Percentiles rank a stretch among this genome's conserved stretches.
Evolutionary conservation across 106 monocot species (phyloP).

Genomic region (Platanthera guangdongensis): DNA sequence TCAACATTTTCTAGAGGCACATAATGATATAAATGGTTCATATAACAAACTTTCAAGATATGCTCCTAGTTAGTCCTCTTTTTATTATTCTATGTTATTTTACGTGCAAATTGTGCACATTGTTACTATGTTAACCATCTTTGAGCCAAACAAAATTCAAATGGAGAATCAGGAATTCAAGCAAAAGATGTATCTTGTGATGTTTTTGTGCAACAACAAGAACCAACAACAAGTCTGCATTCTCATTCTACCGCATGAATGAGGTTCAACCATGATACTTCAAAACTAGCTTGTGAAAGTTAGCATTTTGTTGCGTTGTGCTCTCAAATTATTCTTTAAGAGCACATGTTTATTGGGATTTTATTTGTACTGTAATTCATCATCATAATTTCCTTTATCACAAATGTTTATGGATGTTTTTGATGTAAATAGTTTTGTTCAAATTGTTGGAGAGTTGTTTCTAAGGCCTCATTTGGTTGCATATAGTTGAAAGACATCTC

Average conservation of each 20-base stretch:
- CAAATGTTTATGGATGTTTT: background rate
- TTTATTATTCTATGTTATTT: background rate
- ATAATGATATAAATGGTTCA: slow-evolving; percentile 7
- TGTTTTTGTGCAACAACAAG: slow-evolving; percentile 27
- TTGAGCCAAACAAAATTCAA: slow-evolving; percentile 20
- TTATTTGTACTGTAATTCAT: background rate
- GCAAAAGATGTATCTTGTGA: slow-evolving; percentile 42
- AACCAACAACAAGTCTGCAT: slow-evolving; percentile 19
- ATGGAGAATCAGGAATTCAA: slow-evolving; percentile 75
- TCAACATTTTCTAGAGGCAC: slow-evolving; percentile 20
- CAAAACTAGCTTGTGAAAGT: slow-evolving; percentile 28
- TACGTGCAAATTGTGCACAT: no score
- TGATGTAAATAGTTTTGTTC: no score
- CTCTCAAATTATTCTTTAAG: background rate
- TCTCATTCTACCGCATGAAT: slow-evolving; percentile 55
- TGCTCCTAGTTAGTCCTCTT: slow-evolving; percentile 10
- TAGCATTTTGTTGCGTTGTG: slow-evolving; percentile 16
- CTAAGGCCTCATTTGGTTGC: no score
- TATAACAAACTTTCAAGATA: slow-evolving; percentile 11
- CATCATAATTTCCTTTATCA: background rate
- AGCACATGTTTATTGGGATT: background rate
- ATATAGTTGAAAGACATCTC: no score
- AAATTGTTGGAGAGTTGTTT: no score
- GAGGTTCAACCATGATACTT: slow-evolving; percentile 34
- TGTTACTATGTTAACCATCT: background rate